phyloP scores from a whole-genome alignment of 2,329 filamentous ascomycete genomes.

The Pleoardoris graminearum region DNA sequence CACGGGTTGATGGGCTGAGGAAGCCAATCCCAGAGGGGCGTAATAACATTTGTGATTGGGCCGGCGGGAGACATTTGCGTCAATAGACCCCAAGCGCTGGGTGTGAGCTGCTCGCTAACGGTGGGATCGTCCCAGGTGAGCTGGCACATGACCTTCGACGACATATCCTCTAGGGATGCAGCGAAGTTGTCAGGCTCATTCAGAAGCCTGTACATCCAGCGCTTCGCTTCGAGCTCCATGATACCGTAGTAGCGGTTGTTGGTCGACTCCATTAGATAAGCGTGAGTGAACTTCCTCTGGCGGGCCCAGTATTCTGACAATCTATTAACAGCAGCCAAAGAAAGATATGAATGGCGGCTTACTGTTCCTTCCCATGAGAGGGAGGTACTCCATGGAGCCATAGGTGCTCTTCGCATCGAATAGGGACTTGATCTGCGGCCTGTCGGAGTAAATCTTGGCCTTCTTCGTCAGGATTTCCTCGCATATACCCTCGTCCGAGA shows the following conservation, averaged over 20 bases:
- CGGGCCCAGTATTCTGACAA: slow-evolving; percentile 58
- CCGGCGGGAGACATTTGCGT: slow-evolving; percentile 63
- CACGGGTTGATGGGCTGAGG: slow-evolving; percentile 57
- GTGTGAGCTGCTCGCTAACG: slow-evolving; percentile 54
- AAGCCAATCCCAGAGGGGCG: slow-evolving; percentile 56
- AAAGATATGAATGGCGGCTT: slow-evolving; percentile 23
- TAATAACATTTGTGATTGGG: slow-evolving; percentile 61
- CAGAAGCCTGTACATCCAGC: slow-evolving; percentile 56
- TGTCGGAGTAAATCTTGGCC: slow-evolving; percentile 57
- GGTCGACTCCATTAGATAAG: slow-evolving; percentile 53
- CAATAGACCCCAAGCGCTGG: slow-evolving; percentile 59
- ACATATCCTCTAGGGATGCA: slow-evolving; percentile 59
- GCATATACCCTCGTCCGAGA: slow-evolving; percentile 57
- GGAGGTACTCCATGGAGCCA: slow-evolving; percentile 61
- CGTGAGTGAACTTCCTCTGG: slow-evolving; percentile 57
- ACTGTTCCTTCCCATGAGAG: slow-evolving; percentile 61
- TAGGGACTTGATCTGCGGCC: slow-evolving; percentile 55
- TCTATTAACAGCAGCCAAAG: slow-evolving; percentile 13
- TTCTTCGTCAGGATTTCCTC: slow-evolving; percentile 58
- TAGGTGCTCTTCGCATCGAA: slow-evolving; percentile 59
- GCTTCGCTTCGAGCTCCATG: slow-evolving; percentile 59
- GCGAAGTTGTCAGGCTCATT: slow-evolving; percentile 56
- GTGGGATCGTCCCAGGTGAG: slow-evolving; percentile 58
- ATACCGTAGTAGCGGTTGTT: slow-evolving; percentile 52
- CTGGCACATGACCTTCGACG: slow-evolving; percentile 60